phyloP scores from a whole-genome alignment of 345 rosid genomes.

The Salix brachista region DNA sequence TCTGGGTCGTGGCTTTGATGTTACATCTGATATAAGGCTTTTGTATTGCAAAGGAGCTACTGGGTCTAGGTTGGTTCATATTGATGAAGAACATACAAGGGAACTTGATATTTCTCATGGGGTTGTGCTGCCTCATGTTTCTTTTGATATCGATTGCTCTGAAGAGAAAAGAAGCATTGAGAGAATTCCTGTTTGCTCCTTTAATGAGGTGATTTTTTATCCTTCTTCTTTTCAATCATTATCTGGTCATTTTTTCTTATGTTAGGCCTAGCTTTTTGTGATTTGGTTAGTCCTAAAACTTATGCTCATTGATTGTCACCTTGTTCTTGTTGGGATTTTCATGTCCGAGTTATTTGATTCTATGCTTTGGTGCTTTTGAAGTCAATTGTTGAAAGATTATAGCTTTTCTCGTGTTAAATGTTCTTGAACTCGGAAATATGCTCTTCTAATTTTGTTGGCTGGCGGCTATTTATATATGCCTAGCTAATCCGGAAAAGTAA shows the following conservation, averaged over 20 bases:
- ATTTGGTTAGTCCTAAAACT: not conserved
- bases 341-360: not conserved
- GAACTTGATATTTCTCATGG: slow-evolving; percentile 60
- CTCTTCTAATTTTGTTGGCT: not conserved
- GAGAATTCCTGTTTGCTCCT: slow-evolving; percentile 58
- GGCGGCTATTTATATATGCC: not conserved
- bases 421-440: not conserved
- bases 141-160: slow-evolving; percentile 65
- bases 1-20: slow-evolving; percentile 64
- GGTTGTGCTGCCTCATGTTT: slow-evolving; percentile 42
- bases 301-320: not conserved
- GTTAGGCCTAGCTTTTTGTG: not conserved
- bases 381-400: not conserved
- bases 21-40: slow-evolving; percentile 89
- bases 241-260: not conserved
- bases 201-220: slow-evolving; percentile 57
- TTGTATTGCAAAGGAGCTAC: slow-evolving; percentile 87
- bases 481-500: not conserved
- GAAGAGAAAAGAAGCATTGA: slow-evolving; percentile 36
- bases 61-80: slow-evolving; percentile 73
- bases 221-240: slow-evolving; percentile 4
- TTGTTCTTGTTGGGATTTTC: not conserved
- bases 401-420: not conserved
- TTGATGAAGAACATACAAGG: slow-evolving; percentile 58
- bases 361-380: not conserved